Conservation (phyloP, 768 basidiomycete species). For the Boletus fagicola region DNA sequence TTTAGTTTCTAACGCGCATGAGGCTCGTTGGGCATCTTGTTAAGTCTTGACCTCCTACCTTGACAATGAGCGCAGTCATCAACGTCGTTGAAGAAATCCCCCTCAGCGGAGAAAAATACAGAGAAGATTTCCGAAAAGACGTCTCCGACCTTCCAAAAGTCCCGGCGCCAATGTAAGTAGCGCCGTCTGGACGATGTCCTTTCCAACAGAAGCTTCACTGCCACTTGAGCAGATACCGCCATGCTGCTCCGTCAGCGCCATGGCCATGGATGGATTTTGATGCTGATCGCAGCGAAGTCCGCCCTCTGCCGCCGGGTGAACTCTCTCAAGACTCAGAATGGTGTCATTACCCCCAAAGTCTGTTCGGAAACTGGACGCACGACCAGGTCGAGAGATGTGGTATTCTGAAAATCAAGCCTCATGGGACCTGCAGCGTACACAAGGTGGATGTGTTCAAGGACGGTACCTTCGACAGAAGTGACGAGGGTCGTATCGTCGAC, state of each 20-base stretch:
- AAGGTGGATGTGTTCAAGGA: constrained; percentile 22
- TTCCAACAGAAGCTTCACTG: neutral
- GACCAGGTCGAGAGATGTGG: constrained; percentile 32
- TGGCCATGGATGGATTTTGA: constrained; percentile 45
- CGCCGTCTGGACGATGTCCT: neutral
- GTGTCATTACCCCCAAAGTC: constrained; percentile 31
- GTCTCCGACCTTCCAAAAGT: constrained; percentile 17
- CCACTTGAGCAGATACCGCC: constrained; percentile 30
- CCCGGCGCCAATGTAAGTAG: constrained; percentile 29
- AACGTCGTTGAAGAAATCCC: constrained; percentile 3
- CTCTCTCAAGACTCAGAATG: constrained; percentile 17
- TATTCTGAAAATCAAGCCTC: constrained; percentile 18
- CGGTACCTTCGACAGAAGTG: constrained; percentile 18
- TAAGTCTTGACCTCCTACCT: neutral
- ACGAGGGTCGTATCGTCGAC: neutral
- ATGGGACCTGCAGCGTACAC: constrained; percentile 20
- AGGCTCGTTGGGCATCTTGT: neutral
- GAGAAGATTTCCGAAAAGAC: constrained; percentile 9
- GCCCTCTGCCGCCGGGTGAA: constrained; percentile 14
- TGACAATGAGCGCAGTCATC: constrained; percentile 17
- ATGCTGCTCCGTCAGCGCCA: constrained; percentile 41
- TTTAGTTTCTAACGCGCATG: constrained; percentile 1
- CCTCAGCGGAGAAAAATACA: constrained; percentile 1
- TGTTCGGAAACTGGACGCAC: constrained; percentile 37
- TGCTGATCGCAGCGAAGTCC: constrained; percentile 21